A percentile compares a stretch with the other conserved stretches of the same genome.
phyloP scores from a whole-genome alignment of 805 yeast genomes.

The Peterozyma xylosa region DNA sequence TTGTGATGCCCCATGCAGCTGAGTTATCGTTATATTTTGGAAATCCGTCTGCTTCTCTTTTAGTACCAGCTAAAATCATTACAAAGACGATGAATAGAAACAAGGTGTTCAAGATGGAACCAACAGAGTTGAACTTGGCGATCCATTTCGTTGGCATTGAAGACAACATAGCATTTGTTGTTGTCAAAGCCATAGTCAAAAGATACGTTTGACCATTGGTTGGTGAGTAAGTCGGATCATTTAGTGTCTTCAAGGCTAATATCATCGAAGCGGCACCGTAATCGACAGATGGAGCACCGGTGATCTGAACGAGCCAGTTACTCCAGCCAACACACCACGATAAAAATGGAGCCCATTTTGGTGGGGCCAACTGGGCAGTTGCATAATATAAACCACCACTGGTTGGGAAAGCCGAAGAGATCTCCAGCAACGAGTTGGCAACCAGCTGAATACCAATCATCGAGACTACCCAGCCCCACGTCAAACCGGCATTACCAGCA shows the following conservation, averaged over 20 bases:
- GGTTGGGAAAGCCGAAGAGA: constrained; percentile 60
- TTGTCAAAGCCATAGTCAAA: constrained; percentile 43
- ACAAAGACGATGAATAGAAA: constrained; percentile 46
- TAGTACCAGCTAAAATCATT: constrained; percentile 45
- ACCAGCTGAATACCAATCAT: constrained; percentile 48
- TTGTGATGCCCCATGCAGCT: constrained; percentile 46
- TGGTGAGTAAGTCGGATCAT: constrained; percentile 30
- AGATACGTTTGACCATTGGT: constrained; percentile 44
- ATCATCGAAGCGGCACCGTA: constrained; percentile 51
- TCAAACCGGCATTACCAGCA: constrained; percentile 54
- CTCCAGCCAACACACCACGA: constrained; percentile 63
- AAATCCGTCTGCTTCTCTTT: constrained; percentile 27
- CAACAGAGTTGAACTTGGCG: constrained; percentile 41
- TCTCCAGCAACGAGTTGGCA: constrained; percentile 57
- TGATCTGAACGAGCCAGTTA: constrained; percentile 58
- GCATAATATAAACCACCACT: constrained; percentile 67
- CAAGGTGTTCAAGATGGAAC: constrained; percentile 40
- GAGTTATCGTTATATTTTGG: constrained; percentile 42
- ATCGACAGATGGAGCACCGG: constrained; percentile 55
- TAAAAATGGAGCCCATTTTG: constrained; percentile 39
- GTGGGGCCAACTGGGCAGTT: constrained; percentile 54
- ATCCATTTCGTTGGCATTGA: constrained; percentile 48
- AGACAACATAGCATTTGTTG: constrained; percentile 37
- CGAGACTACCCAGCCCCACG: constrained; percentile 57
- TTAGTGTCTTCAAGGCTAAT: constrained; percentile 38